Evolutionary conservation across 805 yeast genomes (phyloP), one percentile per base, ranked within the genome.

Genomic region (Nematodospora valgi): DNA sequence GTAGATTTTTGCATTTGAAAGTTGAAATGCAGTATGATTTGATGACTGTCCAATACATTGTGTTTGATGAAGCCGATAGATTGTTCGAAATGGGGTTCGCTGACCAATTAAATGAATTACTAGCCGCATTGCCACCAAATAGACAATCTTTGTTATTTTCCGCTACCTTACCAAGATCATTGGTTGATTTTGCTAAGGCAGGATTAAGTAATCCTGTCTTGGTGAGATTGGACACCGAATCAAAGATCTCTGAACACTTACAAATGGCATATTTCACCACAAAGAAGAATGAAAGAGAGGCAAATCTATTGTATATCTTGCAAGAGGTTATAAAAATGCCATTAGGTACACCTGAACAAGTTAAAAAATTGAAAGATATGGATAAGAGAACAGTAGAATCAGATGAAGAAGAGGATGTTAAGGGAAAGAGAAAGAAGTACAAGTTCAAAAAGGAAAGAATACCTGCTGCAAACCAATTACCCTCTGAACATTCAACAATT

Each of bases 51-150:
- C 96, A 93, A 56, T 91, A 85, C 52, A 83, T 89, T 28, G 95
- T 89, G 1, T 91, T 91, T 56, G 98, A 91, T 63, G 98, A 91
- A 67, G 98, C 98, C 23, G 98, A 91, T 69, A 75, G 98, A 56
- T 73, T 91, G 51, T 91, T 91, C 52, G 98, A 91, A 64, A 80
- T 88, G 86, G 97, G 98, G 39, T 91, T 91, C 57, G 82, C 89
- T 19, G 96, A 87, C 51, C 97, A 91, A 54, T 72, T 91, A 53
- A 87, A 85, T 52, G 98, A 91, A 58, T 72, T 93, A 46, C 62
- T 93, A 30, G 91, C 87, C 1, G 72, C 93, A 1, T 70, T 93
- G 40, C 96, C 98, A 0, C 59, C 86, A 13, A 68, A 70, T 19
- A 78, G 98, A 54, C 98, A 93, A 60, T 83, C 96, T 0, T 67